Evolutionary conservation across 148 eudicot species (phyloP), one percentile per base, ranked within the genome.

Genomic region (Arbutus unedo): DNA sequence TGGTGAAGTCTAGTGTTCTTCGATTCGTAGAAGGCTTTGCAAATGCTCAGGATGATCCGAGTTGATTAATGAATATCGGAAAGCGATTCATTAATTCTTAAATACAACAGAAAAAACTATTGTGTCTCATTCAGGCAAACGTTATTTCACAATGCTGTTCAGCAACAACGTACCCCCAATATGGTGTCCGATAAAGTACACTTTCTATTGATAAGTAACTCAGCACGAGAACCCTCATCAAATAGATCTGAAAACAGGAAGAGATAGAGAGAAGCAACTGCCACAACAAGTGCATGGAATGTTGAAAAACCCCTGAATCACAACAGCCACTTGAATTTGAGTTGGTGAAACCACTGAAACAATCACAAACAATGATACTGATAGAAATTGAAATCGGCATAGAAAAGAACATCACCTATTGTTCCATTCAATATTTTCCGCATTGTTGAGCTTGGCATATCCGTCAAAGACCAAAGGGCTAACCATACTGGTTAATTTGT

Each of bases 221-320:
- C 82, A 8, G 49, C 60, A 51, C 60, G 73, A 57, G 85, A 55
- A 76, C 51, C 76, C 64, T 82, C 87, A 60, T 81, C 85, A 73
- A 88, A 88, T 83, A 86, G 86, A 86, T 81, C 89, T 7, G 93
- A 89, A 14, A 73, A 56, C 41, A 85, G 80, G 38, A 90, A 79
- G 57, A 90, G 82, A 84, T 89, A 89, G 68, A 90, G 73, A 79
- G 93, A 90, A 82, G 86, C 88, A 82, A 82, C 81, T 8, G 91
- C 86, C 71, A 76, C 93, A 51, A 90, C 49, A 38, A 89, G 77
- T 14, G 93, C 90, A 74, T 90, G 93, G 86, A 90, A 83, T 60
- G 93, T 90, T 60, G 93, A 90, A 81, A 89, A 84, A 21, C 91
- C 91, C 83, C 93, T 90, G 93, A 45, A 79, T 38, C 51, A 70